Base-by-base conservation (phyloP, 1,284 basidiomycete species). In the Cystobasidiaceae sp. region DNA sequence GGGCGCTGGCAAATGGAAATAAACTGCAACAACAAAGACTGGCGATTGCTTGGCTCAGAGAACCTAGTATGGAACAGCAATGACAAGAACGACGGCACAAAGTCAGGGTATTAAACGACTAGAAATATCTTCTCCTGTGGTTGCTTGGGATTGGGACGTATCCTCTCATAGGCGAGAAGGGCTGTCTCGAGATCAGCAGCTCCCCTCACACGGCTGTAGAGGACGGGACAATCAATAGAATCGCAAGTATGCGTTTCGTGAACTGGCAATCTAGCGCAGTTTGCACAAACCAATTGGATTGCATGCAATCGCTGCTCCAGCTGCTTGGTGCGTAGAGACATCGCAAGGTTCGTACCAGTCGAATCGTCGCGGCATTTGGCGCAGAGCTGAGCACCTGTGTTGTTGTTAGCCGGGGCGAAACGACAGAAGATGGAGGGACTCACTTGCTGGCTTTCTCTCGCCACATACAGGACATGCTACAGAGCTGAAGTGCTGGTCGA, bases 211-310 rank as follows among this genome's bases (percentile, higher is more conserved):
- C 90, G 81, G 33, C 85, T 83, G 71, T 85, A 96, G 33, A 90
- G 75, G 82, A 89, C 86, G 0, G 86, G 82, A 73, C 92, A 96
- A 73, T 94, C 91, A 55, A 89, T 78, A 4, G 88, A 90, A 72
- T 87, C 84, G 76, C 92, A 96, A 46, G 81, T 76, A 55, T 87
- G 82, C 0, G 82, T 80, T 63, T 92, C 90, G 3, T 76, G 78
- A 2, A 80, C 75, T 1, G 84, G 80, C 0, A 80, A 81, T 1
- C 78, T 77, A 0, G 85, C 79, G 74, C 92, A 96, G 1, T 84
- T 83, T 4, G 80, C 79, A 74, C 93, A 96, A 30, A 92, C 79
- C 0, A 78, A 77, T 46, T 90, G 86, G 15, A 83, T 77, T n/a
- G 83, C 78, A 23, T 79, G 73, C 4, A 88, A 74, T 25, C 82